A percentile compares a stretch with the other conserved stretches of the same genome.
phyloP scores from a whole-genome alignment of 2,329 filamentous ascomycete species.

The Claviceps purpurea region DNA sequence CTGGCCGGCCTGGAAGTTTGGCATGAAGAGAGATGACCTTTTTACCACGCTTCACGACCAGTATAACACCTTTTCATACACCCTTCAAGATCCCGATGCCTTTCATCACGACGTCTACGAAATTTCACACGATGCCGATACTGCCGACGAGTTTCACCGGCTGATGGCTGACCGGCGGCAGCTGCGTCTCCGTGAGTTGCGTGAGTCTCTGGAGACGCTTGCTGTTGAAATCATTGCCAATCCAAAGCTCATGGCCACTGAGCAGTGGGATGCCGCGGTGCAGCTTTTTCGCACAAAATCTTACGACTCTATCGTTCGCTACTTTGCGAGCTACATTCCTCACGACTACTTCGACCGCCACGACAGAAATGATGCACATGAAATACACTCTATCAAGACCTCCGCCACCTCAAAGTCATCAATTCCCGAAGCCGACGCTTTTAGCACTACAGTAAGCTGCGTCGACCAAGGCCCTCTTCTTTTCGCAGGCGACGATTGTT shows the following conservation, averaged over 20 bases:
- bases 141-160: conserved; percentile 39
- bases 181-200: conserved; percentile 40
- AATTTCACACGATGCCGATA: conserved; percentile 36
- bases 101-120: conserved; percentile 50
- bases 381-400: conserved; percentile 16
- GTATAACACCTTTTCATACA: conserved; percentile 44
- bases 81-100: conserved; percentile 45
- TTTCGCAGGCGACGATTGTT: conserved; percentile 27
- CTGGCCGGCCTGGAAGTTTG: conserved; percentile 52
- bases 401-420: conserved; percentile 22
- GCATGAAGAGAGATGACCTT: conserved; percentile 45
- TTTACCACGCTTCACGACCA: conserved; percentile 43
- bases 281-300: conserved; percentile 47
- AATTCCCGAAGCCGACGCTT: conserved; percentile 24
- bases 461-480: conserved; percentile 22
- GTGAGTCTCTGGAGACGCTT: conserved; percentile 41
- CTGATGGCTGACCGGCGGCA: conserved; percentile 40
- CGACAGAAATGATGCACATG: conserved; percentile 15
- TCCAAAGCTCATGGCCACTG: conserved; percentile 42
- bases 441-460: conserved; percentile 26
- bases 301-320: conserved; percentile 46
- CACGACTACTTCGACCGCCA: conserved; percentile 32
- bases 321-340: conserved; percentile 46
- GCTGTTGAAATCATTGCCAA: conserved; percentile 49
- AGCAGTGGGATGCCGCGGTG: conserved; percentile 44